phyloP scores from a whole-genome alignment of 805 yeast genomes.

The Zygoascus ofunaensis region DNA sequence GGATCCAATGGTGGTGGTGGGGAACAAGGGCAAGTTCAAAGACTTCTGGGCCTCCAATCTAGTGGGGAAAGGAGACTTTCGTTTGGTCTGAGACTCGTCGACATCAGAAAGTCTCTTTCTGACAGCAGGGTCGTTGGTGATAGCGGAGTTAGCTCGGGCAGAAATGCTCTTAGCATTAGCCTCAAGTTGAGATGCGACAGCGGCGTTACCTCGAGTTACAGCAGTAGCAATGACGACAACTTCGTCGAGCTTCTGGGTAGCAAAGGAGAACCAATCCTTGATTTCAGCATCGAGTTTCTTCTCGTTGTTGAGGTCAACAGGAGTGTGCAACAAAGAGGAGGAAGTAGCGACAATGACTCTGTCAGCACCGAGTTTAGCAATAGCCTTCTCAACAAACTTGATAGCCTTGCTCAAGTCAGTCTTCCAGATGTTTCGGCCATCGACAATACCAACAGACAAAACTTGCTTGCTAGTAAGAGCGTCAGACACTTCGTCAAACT shows the following conservation, averaged over 20 bases:
- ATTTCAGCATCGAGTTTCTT: conserved; percentile 81
- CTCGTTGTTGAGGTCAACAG: conserved; percentile 92
- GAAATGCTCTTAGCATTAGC: conserved; percentile 82
- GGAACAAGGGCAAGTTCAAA: conserved; percentile 95
- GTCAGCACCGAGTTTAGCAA: conserved; percentile 67
- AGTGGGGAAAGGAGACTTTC: conserved; percentile 76
- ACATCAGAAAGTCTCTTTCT: conserved; percentile 70
- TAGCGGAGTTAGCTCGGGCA: conserved; percentile 76
- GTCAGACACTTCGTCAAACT: conserved; percentile 71
- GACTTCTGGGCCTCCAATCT: conserved; percentile 81
- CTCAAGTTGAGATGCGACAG: conserved; percentile 65
- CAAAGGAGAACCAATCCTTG: conserved; percentile 98
- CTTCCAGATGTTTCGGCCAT: conserved; percentile 99
- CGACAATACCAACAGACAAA: conserved; percentile 93
- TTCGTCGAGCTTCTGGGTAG: conserved; percentile 90
- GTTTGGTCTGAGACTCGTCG: conserved; percentile 59
- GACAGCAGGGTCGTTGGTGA: conserved; percentile 88
- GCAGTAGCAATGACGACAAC: conserved; percentile 87
- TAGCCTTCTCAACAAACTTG: conserved; percentile 70
- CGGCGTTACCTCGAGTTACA: conserved; percentile 57
- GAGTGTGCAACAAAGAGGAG: conserved; percentile 95
- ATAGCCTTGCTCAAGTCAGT: conserved; percentile 85
- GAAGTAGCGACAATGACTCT: conserved; percentile 83
- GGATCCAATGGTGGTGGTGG: conserved; percentile 99
- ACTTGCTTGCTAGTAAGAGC: conserved; percentile 62